Evolutionary conservation across 2,329 filamentous ascomycete genomes (phyloP), one percentile per base, ranked within the genome.

Genomic region (Pseudonectria buxi): DNA sequence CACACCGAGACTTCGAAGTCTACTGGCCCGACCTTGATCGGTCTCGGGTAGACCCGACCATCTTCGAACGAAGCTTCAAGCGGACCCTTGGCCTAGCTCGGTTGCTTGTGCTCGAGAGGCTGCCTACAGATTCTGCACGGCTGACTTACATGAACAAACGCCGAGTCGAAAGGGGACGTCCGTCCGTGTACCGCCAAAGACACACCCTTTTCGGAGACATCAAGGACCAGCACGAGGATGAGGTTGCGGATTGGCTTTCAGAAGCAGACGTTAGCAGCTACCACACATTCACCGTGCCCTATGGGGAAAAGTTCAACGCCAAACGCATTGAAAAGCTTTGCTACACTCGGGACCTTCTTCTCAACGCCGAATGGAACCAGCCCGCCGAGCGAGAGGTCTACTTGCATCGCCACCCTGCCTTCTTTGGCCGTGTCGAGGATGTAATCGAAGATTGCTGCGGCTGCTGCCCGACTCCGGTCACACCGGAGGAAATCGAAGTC

Each of bases 331-430:
- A 94, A 57, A 88, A 83, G 53, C 67, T 94, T 1, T 75, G 88
- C 29, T 94, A 86, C 53, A 86, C 82, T 2, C 82, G 85, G 44
- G 87, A 94, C 54, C 58, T 94, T 13, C 68, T 94, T 7, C 72
- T 94, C 13, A 92, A 94, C 49, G 84, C 84, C 0, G 85, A 94
- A 54, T 94, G 87, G 86, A 94, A 92, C 49, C 78, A 82, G 44
- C 68, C 74, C 1, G 78, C 85, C 41, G 80, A 87, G 28, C 75
- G 86, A n/a, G 68, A 80, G 16, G 81, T 89, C 2, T 77, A 86
- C 42, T 67, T 94, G 5, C 87, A 94, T 60, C 76, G 87, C 2
- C 87, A 94, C 50, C 86, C 87, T 3, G 85, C 83, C 10, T 94
- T 94, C 57, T 90, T 94, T 50, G 86, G 87, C 1, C 73, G 77